Conservation (phyloP, 345 rosid species). For the Conringia planisiliqua region DNA sequence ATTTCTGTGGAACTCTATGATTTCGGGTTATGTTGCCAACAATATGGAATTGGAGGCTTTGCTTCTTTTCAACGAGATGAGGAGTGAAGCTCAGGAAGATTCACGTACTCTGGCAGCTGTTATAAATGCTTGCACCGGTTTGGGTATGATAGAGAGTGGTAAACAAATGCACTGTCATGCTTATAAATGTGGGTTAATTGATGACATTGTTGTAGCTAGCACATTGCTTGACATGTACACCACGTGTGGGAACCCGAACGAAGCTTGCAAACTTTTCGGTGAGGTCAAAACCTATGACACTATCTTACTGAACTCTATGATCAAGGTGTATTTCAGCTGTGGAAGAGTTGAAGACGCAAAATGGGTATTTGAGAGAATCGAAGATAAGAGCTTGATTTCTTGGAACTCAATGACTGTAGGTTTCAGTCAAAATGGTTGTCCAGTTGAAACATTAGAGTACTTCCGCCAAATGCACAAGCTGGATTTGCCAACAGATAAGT, state of each 20-base stretch:
- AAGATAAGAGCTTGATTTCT: constrained; percentile 63
- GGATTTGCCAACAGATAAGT: constrained; percentile 52
- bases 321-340: constrained; percentile 61
- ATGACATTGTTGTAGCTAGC: constrained; percentile 55
- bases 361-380: constrained; percentile 48
- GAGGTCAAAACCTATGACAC: constrained; percentile 65
- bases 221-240: constrained; percentile 72
- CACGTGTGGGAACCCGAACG: constrained; percentile 51
- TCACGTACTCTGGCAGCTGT: constrained; percentile 60
- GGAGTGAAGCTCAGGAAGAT: constrained; percentile 40
- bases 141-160: constrained; percentile 37
- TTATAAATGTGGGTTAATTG: constrained; percentile 45
- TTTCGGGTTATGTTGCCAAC: constrained; percentile 62
- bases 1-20: constrained; percentile 76
- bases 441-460: constrained; percentile 54
- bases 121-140: constrained; percentile 53
- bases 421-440: constrained; percentile 67
- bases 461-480: constrained; percentile 62
- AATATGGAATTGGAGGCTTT: constrained; percentile 56
- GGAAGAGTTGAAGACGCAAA: constrained; percentile 79
- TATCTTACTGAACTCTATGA: constrained; percentile 73
- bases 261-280: constrained; percentile 64
- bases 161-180: constrained; percentile 69
- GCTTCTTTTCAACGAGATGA: constrained; percentile 55
- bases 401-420: constrained; percentile 90